phyloP scores from a whole-genome alignment of 768 basidiomycete genomes.

The Tulasnella sp. region DNA sequence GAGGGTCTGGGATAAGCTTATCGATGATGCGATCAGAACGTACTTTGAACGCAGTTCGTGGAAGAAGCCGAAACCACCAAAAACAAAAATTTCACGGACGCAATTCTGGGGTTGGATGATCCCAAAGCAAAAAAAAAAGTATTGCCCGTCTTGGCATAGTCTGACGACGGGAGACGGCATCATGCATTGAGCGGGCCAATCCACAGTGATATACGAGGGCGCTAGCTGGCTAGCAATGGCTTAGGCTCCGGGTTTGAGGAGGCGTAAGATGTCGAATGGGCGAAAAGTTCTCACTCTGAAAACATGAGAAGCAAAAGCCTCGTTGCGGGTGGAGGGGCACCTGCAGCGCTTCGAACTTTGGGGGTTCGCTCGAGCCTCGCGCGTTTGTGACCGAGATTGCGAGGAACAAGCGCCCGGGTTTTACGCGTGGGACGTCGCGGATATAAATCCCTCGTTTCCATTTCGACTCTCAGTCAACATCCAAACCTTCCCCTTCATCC shows the following conservation, averaged over 20 bases:
- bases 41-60: neutral
- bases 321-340: neutral
- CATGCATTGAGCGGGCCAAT: neutral
- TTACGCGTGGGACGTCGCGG: neutral
- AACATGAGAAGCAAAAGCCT: neutral
- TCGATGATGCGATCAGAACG: neutral
- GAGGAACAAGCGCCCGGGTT: conserved; percentile 1
- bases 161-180: neutral
- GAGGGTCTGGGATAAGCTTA: neutral
- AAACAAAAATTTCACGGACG: neutral
- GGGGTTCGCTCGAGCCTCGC: neutral
- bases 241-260: neutral
- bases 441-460: neutral
- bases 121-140: neutral
- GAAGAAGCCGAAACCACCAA: neutral
- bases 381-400: neutral
- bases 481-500: neutral
- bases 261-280: neutral
- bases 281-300: neutral
- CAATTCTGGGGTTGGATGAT: neutral
- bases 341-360: neutral
- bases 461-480: neutral
- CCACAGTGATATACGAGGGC: neutral
- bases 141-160: neutral
- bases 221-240: neutral